phyloP scores from a whole-genome alignment of 2,329 filamentous ascomycete genomes.

The Talaromyces marneffei region DNA sequence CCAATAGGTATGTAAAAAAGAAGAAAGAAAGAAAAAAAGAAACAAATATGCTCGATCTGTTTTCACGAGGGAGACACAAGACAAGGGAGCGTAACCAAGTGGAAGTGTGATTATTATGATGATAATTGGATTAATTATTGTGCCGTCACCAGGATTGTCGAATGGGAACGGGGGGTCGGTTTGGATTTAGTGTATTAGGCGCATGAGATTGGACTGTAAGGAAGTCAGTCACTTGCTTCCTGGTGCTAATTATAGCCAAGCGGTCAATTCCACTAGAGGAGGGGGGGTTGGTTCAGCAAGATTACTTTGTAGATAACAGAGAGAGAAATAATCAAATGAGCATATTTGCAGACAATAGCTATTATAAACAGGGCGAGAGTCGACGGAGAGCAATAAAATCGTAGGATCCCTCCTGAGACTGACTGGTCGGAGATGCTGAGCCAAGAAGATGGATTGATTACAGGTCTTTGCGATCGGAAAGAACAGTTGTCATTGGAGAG shows the following conservation, averaged over 20 bases:
- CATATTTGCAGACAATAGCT: background rate
- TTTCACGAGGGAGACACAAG: background rate
- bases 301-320: background rate
- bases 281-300: too few species aligned
- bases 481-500: background rate
- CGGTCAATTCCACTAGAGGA: constrained; percentile 5
- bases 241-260: constrained; percentile 16
- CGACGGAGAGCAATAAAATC: background rate
- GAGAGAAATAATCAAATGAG: background rate
- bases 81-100: background rate
- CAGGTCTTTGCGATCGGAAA: constrained; percentile 2
- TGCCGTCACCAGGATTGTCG: constrained; percentile 3
- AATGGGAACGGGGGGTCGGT: constrained; percentile 5
- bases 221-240: too few species aligned
- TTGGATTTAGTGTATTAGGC: background rate
- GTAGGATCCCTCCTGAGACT: background rate
- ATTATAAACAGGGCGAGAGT: background rate
- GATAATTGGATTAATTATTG: constrained; percentile 1
- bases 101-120: background rate
- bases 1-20: background rate
- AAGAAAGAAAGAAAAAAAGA: background rate
- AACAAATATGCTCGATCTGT: background rate
- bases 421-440: background rate
- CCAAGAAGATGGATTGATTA: background rate
- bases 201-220: background rate